Base-by-base conservation (phyloP, 768 basidiomycete genomes). In the Butyriboletus loyo region DNA sequence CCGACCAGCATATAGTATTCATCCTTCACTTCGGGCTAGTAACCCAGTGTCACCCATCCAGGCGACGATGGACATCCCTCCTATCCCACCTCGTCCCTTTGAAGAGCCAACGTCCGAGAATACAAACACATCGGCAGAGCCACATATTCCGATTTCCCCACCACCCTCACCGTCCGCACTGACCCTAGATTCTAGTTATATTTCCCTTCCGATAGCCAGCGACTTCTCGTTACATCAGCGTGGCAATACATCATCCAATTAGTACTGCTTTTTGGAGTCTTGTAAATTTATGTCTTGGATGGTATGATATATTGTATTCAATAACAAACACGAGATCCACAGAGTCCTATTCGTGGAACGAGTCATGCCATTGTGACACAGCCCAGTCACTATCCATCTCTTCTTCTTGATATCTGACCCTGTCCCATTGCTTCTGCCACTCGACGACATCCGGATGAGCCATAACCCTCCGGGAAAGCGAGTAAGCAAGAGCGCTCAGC, bases 1-100 rank as follows among this genome's bases (percentile, higher is more conserved):
- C 5, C 80, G 86, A 25, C 89, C 89, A 4, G 72, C 79, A 14
- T 79, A 76, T 41, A 91, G 89, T 62, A 91, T 92, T 48, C 89
- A 92, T 57, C 89, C 89, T 13, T 89, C 88, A 13, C 72, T 82
- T 22, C 81, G 87, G 25, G 73, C 75, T 19, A 27, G 31, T 9
- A 77, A 77, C 62, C 73, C 76, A 17, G 65, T 72, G 32, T 77
- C 82, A 1, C 83, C 86, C 5, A 75, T 65, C 19, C 72, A 71
- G 57, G 76, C 74, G 36, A 72, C 60, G 10, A 66, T 65, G 61
- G 64, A 69, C 42, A 50, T 68, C 52, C 56, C 66, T 66, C 57
- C 68, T 2, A 39, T 69, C 24, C 66, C 66, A 15, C 55, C 61
- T 28, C 66, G 66, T 42, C 44, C 61, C 9, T 54, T 57, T 11